These are phyloP conservation scores for Euphorbia corollata DNA, from an alignment of 441 rosid genomes.

Conservation along the genomic window DNA sequence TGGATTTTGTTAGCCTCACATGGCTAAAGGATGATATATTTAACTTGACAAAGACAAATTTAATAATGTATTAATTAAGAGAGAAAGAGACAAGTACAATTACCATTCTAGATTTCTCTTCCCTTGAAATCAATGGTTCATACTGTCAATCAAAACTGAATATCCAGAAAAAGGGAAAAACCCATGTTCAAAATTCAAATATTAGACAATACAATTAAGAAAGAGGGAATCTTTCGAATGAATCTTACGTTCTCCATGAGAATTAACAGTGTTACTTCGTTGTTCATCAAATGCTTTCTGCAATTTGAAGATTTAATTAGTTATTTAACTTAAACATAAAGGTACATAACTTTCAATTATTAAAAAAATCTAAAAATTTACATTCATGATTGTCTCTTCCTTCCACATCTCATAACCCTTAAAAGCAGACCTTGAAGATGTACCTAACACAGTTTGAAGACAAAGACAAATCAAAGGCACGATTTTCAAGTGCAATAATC, in stretches of 20 bases:
- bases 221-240: background rate
- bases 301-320: constrained; percentile 13
- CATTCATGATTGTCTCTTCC: constrained; percentile 71
- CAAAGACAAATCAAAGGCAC: background rate
- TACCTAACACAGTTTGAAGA: constrained; percentile 35
- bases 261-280: constrained; percentile 37
- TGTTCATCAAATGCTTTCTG: constrained; percentile 60
- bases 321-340: background rate
- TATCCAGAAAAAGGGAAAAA: constrained; percentile 10
- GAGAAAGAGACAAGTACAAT: constrained; percentile 11
- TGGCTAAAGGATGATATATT: background rate
- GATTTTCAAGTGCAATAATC: background rate
- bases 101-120: constrained; percentile 66
- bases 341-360: background rate
- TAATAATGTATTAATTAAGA: too few species aligned
- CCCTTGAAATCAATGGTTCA: constrained; percentile 58
- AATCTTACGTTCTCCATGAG: constrained; percentile 70
- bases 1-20: constrained; percentile 4
- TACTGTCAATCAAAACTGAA: constrained; percentile 63
- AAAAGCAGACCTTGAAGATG: constrained; percentile 77
- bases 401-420: constrained; percentile 83
- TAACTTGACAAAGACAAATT: background rate
- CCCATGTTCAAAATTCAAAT: background rate
- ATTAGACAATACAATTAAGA: background rate
- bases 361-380: constrained; percentile 1